These are phyloP conservation scores for Pholiota adiposa DNA, from an alignment of 1,284 basidiomycete genomes.

Conservation along the genomic window DNA sequence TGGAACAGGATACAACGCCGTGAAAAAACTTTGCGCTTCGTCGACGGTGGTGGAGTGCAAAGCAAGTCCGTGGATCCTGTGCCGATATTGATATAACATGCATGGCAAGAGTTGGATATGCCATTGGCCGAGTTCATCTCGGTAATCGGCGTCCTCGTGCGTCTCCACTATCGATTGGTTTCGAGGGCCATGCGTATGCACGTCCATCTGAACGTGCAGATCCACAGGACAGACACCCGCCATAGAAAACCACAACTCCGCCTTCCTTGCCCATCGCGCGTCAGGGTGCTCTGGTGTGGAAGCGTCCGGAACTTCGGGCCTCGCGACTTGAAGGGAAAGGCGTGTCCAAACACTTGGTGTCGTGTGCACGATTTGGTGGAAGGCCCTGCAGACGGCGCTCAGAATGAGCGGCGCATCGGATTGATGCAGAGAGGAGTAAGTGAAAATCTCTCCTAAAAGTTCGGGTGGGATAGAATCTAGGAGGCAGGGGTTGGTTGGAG, in stretches of 20 bases:
- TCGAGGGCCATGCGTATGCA: not conserved
- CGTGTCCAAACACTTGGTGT: conserved; percentile 33
- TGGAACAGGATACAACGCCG: conserved; percentile 23
- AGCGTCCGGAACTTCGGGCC: conserved; percentile 10
- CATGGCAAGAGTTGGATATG: conserved; percentile 11
- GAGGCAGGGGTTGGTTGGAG: not conserved
- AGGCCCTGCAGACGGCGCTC: conserved; percentile 29
- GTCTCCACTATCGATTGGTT: not conserved
- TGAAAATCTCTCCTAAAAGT: conserved; percentile 36
- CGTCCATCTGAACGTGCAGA: conserved; percentile 24
- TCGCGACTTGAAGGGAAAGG: conserved; percentile 19
- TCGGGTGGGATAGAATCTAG: conserved; percentile 33
- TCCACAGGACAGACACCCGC: conserved; percentile 26
- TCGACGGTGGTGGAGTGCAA: conserved; percentile 25
- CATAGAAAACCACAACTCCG: conserved; percentile 30
- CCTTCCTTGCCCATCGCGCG: conserved; percentile 23
- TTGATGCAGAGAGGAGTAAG: conserved; percentile 23
- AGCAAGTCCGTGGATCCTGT: conserved; percentile 25
- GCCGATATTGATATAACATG: conserved; percentile 21
- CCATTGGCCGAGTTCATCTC: not conserved
- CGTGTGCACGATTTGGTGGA: conserved; percentile 27
- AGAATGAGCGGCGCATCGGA: conserved; percentile 35
- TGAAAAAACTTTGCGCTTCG: conserved; percentile 28
- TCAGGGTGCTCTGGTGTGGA: conserved; percentile 7
- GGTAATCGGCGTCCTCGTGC: not conserved